Conservation (phyloP, 306 rosid genomes). For the Cucurbita moschata region DNA sequence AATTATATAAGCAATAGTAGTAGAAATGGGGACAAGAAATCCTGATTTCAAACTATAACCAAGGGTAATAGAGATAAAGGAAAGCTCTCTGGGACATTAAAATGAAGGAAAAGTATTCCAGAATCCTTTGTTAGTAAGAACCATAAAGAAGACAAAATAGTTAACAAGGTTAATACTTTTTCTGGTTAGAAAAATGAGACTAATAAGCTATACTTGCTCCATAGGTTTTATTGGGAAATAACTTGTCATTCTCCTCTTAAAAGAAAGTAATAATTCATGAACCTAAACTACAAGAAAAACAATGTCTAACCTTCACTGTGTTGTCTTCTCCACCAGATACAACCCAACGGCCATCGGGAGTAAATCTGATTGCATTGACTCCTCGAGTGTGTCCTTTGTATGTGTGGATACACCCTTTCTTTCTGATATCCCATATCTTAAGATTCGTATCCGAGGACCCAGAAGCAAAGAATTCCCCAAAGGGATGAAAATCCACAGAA, state of each 20-base stretch:
- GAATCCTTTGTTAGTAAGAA: neutral
- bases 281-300: slow-evolving; percentile 8
- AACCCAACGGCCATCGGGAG: slow-evolving; percentile 99
- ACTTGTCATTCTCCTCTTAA: neutral
- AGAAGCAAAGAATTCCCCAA: slow-evolving; percentile 98
- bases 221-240: neutral
- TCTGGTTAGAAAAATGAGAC: neutral
- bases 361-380: slow-evolving; percentile 91
- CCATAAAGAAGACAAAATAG: too few relatives aligned
- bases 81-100: neutral
- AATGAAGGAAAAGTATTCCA: neutral
- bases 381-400: slow-evolving; percentile 99
- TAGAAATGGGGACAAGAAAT: neutral
- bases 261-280: neutral
- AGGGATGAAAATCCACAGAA: slow-evolving; percentile 95
- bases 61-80: neutral
- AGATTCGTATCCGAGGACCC: slow-evolving; percentile 95
- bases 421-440: slow-evolving; percentile 98
- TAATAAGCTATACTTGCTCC: neutral
- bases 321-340: slow-evolving; percentile 99
- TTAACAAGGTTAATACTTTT: neutral
- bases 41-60: neutral
- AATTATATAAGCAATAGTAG: neutral
- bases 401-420: slow-evolving; percentile 97
- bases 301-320: slow-evolving; percentile 71